Percentiles rank a stretch among this genome's conserved stretches.
Conservation (phyloP, 805 yeast species). For the Candida pseudofarinosa region DNA sequence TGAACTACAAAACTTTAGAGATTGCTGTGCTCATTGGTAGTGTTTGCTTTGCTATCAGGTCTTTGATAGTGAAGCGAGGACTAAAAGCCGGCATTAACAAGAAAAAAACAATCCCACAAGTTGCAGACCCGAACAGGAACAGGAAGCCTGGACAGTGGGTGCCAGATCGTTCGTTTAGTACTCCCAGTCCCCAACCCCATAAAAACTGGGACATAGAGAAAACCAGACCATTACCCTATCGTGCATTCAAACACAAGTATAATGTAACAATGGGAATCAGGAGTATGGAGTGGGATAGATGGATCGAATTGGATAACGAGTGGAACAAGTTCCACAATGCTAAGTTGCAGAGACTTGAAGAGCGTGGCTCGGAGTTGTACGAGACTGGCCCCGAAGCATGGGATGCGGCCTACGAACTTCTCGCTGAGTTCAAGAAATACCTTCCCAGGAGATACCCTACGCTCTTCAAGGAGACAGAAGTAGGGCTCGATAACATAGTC, state of each 20-base stretch:
- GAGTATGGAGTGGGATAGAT: constrained; percentile 53
- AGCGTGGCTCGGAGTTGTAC: constrained; percentile 44
- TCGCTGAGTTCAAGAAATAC: constrained; percentile 49
- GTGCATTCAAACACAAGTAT: constrained; percentile 65
- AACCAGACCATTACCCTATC: constrained; percentile 57
- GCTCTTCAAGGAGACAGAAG: constrained; percentile 42
- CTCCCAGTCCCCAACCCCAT: constrained; percentile 48
- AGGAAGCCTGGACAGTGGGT: constrained; percentile 50
- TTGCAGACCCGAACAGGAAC: constrained; percentile 30
- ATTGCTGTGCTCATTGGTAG: not conserved
- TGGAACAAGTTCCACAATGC: constrained; percentile 54
- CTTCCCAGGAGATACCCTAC: constrained; percentile 58
- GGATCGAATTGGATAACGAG: constrained; percentile 69
- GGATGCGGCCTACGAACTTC: constrained; percentile 52
- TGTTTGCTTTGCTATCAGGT: not conserved
- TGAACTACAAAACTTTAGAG: not conserved
- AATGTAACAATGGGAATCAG: constrained; percentile 68
- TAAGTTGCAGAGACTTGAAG: constrained; percentile 47
- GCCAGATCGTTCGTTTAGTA: constrained; percentile 43
- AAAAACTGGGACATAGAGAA: constrained; percentile 45
- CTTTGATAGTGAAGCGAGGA: not conserved
- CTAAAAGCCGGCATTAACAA: not conserved
- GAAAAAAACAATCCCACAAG: not conserved
- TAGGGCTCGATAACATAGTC: constrained; percentile 46
- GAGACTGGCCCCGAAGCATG: constrained; percentile 50